A percentile compares a stretch with the other conserved stretches of the same genome.
These are phyloP conservation scores for Carex myosuroides DNA, from an alignment of 176 grass and related monocot genomes.

Conservation along the genomic window DNA sequence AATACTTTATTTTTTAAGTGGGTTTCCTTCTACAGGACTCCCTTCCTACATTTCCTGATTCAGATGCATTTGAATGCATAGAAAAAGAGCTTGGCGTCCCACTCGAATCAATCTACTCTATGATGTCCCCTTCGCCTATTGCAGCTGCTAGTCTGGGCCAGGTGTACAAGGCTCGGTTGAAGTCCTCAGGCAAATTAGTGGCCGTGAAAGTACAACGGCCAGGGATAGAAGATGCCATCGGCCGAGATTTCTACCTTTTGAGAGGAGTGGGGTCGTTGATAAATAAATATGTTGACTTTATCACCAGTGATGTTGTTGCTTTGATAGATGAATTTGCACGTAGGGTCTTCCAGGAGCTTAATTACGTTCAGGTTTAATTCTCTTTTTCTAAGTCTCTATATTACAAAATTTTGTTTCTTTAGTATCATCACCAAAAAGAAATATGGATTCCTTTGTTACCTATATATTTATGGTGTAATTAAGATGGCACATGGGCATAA, in stretches of 20 bases:
- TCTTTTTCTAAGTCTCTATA: slow-evolving; percentile 1
- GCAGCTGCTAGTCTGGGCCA: slow-evolving; percentile 96
- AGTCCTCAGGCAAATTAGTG: slow-evolving; percentile 56
- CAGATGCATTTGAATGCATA: slow-evolving; percentile 81
- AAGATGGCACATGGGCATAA: neutral
- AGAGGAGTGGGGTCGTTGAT: slow-evolving; percentile 74
- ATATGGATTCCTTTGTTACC: slow-evolving; percentile 5
- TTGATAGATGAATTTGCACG: slow-evolving; percentile 89
- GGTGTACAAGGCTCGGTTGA: slow-evolving; percentile 85
- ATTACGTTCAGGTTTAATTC: slow-evolving; percentile 87
- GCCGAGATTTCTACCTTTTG: slow-evolving; percentile 83
- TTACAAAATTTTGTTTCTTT: neutral
- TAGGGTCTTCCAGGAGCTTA: slow-evolving; percentile 95
- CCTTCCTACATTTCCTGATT: slow-evolving; percentile 88
- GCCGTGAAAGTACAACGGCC: slow-evolving; percentile 95
- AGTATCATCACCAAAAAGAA: neutral
- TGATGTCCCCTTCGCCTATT: slow-evolving; percentile 75
- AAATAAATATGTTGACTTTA: slow-evolving; percentile 79
- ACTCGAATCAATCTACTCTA: slow-evolving; percentile 67
- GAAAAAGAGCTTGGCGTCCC: slow-evolving; percentile 73
- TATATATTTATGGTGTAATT: neutral
- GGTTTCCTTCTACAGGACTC: slow-evolving; percentile 57
- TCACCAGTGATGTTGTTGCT: slow-evolving; percentile 76
- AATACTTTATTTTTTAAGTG: neutral
- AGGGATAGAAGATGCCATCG: slow-evolving; percentile 80